phyloP scores from a whole-genome alignment of 345 rosid species.

The Streptanthus diversifolius region DNA sequence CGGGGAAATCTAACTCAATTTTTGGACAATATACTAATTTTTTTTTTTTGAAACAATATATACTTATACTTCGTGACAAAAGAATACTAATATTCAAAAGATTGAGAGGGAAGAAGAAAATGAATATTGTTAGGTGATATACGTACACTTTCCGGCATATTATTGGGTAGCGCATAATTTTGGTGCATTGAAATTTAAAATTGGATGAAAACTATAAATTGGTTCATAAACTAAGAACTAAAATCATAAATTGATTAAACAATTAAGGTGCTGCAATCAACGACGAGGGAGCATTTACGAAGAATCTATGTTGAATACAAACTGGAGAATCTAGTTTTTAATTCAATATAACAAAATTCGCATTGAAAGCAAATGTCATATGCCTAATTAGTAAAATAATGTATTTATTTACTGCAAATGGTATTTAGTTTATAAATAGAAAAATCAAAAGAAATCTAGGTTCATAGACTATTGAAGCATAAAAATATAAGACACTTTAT shows the following conservation, averaged over 20 bases:
- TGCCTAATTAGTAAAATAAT: not conserved
- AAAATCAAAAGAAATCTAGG: too few species aligned
- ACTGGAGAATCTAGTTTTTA: not conserved
- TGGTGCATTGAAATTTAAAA: not conserved
- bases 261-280: not conserved
- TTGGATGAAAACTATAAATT: not conserved
- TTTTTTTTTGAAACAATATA: too few species aligned
- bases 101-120: not conserved
- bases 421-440: not conserved
- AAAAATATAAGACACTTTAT: too few species aligned
- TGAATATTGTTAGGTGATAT: not conserved
- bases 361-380: not conserved
- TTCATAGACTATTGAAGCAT: too few species aligned
- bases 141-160: too few species aligned
- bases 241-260: not conserved
- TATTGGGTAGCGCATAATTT: not conserved
- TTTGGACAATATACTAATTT: not conserved
- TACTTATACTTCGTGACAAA: not conserved
- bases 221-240: not conserved
- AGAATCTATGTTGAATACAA: not conserved
- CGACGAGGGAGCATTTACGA: not conserved
- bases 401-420: not conserved
- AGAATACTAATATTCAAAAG: not conserved
- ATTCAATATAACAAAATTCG: not conserved
- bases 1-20: conserved; percentile 7